Evolutionary conservation across 345 rosid genomes (phyloP).

Genomic region (Eucalyptus marginata): DNA sequence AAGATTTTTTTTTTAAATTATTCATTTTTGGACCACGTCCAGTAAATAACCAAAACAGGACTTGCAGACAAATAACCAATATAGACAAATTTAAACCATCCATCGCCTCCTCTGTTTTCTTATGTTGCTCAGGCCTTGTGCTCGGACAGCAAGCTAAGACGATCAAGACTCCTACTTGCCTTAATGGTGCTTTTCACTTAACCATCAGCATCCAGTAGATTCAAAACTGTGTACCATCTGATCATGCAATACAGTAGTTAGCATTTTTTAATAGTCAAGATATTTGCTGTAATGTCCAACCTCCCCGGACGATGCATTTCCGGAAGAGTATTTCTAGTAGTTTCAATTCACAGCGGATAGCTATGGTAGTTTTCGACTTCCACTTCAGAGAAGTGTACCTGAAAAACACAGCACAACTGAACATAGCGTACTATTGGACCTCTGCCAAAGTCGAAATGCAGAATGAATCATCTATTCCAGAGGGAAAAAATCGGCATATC

Average conservation of each 20-base stretch:
- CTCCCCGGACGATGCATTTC: background rate
- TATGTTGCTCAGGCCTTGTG: background rate
- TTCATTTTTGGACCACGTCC: background rate
- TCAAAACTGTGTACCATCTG: background rate
- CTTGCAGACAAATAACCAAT: background rate
- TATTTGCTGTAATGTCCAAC: background rate
- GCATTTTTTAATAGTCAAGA: background rate
- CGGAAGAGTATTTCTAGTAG: background rate
- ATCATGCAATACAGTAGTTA: background rate
- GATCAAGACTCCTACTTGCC: background rate
- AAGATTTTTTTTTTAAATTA: fast-evolving
- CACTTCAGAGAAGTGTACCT: background rate
- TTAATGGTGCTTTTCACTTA: background rate
- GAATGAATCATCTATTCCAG: background rate
- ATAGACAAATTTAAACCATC: background rate
- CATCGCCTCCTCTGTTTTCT: background rate
- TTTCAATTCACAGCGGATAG: background rate
- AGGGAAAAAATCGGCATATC: background rate
- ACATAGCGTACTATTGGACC: background rate
- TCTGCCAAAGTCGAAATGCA: background rate
- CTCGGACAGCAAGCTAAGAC: background rate
- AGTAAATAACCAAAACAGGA: background rate
- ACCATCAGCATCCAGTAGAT: fast-evolving
- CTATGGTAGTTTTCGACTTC: background rate
- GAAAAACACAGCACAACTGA: background rate